These are phyloP conservation scores for Hypoxylon subgilvum DNA, from an alignment of 495 filamentous ascomycete species.

Conservation along the genomic window DNA sequence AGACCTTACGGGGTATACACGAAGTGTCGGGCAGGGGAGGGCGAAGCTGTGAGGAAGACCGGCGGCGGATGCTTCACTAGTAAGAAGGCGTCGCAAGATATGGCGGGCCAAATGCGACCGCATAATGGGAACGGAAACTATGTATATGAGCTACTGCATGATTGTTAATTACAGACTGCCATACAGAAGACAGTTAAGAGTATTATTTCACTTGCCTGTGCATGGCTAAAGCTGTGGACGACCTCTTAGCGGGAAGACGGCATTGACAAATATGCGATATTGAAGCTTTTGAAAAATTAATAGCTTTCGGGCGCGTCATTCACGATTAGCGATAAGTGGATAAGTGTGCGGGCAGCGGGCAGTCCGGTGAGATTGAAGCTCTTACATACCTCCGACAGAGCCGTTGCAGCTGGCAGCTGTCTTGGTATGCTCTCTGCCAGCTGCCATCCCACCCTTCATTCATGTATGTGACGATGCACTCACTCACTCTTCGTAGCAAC, in stretches of 20 bases:
- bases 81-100: slow-evolving; percentile 46
- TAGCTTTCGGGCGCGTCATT: slow-evolving; percentile 31
- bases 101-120: slow-evolving; percentile 72
- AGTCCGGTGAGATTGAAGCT: background rate
- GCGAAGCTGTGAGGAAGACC: slow-evolving; percentile 20
- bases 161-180: slow-evolving; percentile 29
- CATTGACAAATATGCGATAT: slow-evolving; percentile 5
- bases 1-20: slow-evolving; percentile 33
- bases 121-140: slow-evolving; percentile 61
- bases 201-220: slow-evolving; percentile 32
- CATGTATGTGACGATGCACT: background rate
- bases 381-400: background rate
- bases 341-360: background rate
- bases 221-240: slow-evolving; percentile 37
- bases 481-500: too few species aligned
- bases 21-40: slow-evolving; percentile 17
- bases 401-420: background rate
- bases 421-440: background rate
- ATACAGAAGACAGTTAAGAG: background rate
- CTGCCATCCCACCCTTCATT: background rate
- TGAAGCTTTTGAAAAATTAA: slow-evolving; percentile 33
- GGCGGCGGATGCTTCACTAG: slow-evolving; percentile 32
- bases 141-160: slow-evolving; percentile 31
- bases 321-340: slow-evolving; percentile 32
- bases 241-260: slow-evolving; percentile 4